phyloP scores from a whole-genome alignment of 2,329 filamentous ascomycete genomes.

The Aspergillus texensis region DNA sequence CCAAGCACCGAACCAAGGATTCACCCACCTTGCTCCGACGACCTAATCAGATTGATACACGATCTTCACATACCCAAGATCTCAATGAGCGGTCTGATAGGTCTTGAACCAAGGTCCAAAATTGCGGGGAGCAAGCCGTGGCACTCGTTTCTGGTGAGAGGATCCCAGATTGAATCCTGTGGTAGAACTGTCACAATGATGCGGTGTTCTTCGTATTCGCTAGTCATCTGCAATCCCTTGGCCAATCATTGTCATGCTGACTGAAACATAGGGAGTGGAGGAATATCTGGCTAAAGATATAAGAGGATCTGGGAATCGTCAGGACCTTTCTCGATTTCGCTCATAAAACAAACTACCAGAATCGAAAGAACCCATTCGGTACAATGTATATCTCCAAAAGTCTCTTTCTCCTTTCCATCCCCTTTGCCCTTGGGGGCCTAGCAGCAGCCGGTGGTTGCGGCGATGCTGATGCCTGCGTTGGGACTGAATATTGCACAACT shows the following conservation, averaged over 20 bases:
- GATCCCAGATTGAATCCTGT: not conserved
- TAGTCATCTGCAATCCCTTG: not conserved
- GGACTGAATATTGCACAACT: conserved; percentile 27
- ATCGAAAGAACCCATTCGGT: not conserved
- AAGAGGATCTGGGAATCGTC: not conserved
- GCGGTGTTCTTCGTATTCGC: not conserved
- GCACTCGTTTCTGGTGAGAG: not conserved
- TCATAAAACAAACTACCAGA: not conserved
- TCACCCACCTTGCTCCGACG: not conserved
- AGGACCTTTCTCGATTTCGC: too few relatives aligned
- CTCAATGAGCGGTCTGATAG: not conserved
- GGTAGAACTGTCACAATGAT: not conserved
- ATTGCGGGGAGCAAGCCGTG: not conserved
- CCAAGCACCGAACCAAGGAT: not conserved
- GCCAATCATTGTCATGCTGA: not conserved
- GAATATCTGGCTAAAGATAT: not conserved
- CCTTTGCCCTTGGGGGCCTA: not conserved
- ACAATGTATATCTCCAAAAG: not conserved
- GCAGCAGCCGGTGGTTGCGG: conserved; percentile 16
- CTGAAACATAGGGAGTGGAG: not conserved
- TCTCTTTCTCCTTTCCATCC: not conserved
- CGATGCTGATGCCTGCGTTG: conserved; percentile 20
- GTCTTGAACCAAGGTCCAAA: not conserved
- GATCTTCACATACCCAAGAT: not conserved
- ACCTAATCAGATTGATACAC: not conserved